Evolutionary conservation across 352 stramenopile genomes (phyloP), one percentile per base, ranked within the genome.

Genomic region (Phytophthora chlamydospora): DNA sequence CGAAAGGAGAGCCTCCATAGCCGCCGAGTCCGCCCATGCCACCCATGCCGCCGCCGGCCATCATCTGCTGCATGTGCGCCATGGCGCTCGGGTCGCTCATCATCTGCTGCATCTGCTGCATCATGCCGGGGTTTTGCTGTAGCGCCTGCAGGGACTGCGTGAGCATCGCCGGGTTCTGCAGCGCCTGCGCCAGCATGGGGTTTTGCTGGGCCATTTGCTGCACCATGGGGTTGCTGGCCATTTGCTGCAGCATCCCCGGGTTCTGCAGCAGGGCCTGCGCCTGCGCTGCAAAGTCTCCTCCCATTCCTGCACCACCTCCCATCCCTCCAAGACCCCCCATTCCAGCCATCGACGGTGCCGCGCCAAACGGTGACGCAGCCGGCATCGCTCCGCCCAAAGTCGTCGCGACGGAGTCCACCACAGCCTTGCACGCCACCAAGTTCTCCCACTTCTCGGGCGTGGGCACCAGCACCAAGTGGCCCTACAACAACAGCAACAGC

Each of bases 131-230:
- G 62, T 95, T 90, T 49, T 89, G 84, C 65, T 93, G 82, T 45
- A 93, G 52, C 9, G 68, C 69, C 45, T 88, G 75, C 44, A 95
- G 60, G 16, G 82, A 82, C 68, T 93, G 82, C 24, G 71, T 48
- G 32, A 95, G 65, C 47, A 92, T 58, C 17, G 77, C 69, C n/a
- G 86, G 86, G 44, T 92, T 91, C 64, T 89, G 79, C 51, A 95
- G 45, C 9, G 78, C 78, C 66, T 93, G 86, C 5, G 80, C 78
- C 41, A 93, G 60, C 83, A 93, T 89, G 6, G 86, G 86, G 51
- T 93, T 95, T 36, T 71, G 53, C 44, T 89, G 80, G 17, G 78
- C 77, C 79, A 94, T 83, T 78, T 92, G 85, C 69, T 91, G 85
- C 58, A 95, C 75, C 71, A 83, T 85, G 24, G 83, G 81, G 67